Base-by-base conservation (phyloP, 257 asterid genomes). In the Apocynum venetum region DNA sequence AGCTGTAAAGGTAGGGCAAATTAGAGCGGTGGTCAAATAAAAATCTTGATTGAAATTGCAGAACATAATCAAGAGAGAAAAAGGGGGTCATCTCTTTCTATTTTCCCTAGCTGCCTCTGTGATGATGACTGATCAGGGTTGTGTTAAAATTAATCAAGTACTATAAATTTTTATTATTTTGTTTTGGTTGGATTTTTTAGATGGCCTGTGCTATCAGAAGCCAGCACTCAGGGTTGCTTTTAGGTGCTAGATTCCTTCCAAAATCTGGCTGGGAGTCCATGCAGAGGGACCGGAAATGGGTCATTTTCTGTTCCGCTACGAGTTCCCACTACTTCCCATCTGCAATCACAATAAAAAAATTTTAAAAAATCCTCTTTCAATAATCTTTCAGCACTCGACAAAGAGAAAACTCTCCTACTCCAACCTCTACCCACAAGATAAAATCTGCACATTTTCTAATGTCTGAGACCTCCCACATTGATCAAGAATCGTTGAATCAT, bases 271-370 rank as follows among this genome's bases (percentile, higher is more conserved):
- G 92, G 95, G 51, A 91, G 94, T 55, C 98, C 98, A 85, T 88
- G 84, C 80, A 85, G 70, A 71, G 98, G 98, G 44, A 93, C 83
- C 36, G 97, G 96, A 46, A 91, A 93, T 86, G 97, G 98, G 67
- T 91, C 87, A 88, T 90, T 88, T 77, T 93, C 83, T 82, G 87
- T 82, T 65, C 91, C 94, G 86, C 81, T 84, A 76, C 81, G 73
- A 80, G 85, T 78, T 84, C 86, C 96, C 82, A 82, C 89, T 87
- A 90, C 83, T 83, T 91, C 96, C 86, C 86, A 91, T 89, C 98
- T 93, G 83, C 87, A 84, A 81, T 70, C 80, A 83, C 78, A 82
- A 77, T 74, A 78, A 81, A 73, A 56, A 43, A 68, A 6, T 13
- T 7, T 19, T 10, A 35, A 64, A 73, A 52, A 47, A n/a, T 36